Evolutionary conservation across 2,329 filamentous ascomycete genomes (phyloP).

Genomic region (Calonectria leucothoes): DNA sequence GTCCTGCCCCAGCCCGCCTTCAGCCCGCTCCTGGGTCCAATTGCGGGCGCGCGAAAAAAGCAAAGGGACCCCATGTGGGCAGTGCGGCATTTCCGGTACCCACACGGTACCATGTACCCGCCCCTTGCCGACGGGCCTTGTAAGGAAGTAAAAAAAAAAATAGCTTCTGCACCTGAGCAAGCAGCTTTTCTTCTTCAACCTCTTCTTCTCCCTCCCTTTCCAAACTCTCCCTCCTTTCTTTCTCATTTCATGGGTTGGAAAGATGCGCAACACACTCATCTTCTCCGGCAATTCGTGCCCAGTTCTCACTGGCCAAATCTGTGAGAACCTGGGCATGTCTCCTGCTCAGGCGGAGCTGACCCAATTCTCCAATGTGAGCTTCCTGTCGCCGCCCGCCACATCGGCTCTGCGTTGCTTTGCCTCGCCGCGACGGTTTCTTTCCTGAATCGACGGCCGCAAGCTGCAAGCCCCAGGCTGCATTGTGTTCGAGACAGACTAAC

Average conservation of each 20-base stretch:
- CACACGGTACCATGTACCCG: conserved; percentile 28
- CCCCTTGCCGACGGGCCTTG: conserved; percentile 20
- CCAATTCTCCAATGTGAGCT: conserved; percentile 77
- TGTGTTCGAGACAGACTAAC: conserved; percentile 30
- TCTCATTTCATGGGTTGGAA: conserved; percentile 44
- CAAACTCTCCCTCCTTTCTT: conserved; percentile 39
- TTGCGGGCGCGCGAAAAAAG: conserved; percentile 17
- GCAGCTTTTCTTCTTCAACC: conserved; percentile 34
- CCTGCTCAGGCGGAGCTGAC: conserved; percentile 74
- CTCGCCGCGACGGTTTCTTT: neutral
- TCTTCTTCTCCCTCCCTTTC: conserved; percentile 27
- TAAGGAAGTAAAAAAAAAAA: conserved; percentile 37
- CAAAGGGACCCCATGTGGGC: conserved; percentile 6
- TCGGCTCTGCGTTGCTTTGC: conserved; percentile 21
- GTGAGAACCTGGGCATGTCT: conserved; percentile 74
- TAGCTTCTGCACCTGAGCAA: conserved; percentile 36
- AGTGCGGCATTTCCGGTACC: neutral
- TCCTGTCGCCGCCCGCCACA: conserved; percentile 36
- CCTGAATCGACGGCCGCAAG: conserved; percentile 1
- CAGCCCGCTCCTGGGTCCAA: neutral
- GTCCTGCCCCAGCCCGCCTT: neutral
- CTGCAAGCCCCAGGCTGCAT: neutral
- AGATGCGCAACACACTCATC: conserved; percentile 75
- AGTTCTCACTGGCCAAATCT: conserved; percentile 73
- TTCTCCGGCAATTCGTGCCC: conserved; percentile 77